Base-by-base conservation (phyloP, 192 early-diverging fungal genomes). In the Phycomyces nitens region DNA sequence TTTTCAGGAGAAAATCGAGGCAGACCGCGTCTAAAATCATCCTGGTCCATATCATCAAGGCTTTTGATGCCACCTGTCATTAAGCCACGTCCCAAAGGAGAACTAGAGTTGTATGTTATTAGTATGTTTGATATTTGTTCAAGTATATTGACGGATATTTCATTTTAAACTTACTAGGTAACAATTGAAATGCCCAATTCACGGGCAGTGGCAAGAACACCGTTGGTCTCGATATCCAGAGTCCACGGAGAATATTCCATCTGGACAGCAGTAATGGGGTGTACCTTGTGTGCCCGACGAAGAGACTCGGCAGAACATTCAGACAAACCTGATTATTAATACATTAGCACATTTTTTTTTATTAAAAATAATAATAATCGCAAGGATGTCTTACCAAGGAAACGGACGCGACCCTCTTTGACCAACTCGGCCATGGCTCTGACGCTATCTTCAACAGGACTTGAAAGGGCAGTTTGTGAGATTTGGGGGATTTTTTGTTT, bases 181-280 rank as follows among this genome's bases (percentile, higher is more conserved):
- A 90, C 80, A 26, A 83, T 40, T 9, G 77, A 80, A 53, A 89
- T 71, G 15, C 84, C 84, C 3, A 86, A 74, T 60, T 85, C 82
- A 29, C 81, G 73, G 64, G 80, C 83, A 10, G 84, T 68, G 16
- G 79, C 74, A 2, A 86, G 68, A 9, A 86, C 52, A 5, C 77
- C 84, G 56, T 86, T 80, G 6, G 60, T 74, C 64, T 86, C 84
- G 42, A 84, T 78, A 34, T 84, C 76, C n/a, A 75, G 64, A 0
- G 77, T 69, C 83, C 85, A 88, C 4, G 82, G 78, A 52, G 29
- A 34, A 38, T 62, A 74, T 60, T 16, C 72, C 64, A 81, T 63
- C 56, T 80, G 69, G 21, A 81, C 69, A 0, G 86, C 83, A 16
- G 83, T 58, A 58, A 90, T 88, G 8, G 89, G 89, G 58, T 90